These are phyloP conservation scores for Apiotrichum sp. DNA, from an alignment of 1,284 basidiomycete species.

Conservation along the genomic window DNA sequence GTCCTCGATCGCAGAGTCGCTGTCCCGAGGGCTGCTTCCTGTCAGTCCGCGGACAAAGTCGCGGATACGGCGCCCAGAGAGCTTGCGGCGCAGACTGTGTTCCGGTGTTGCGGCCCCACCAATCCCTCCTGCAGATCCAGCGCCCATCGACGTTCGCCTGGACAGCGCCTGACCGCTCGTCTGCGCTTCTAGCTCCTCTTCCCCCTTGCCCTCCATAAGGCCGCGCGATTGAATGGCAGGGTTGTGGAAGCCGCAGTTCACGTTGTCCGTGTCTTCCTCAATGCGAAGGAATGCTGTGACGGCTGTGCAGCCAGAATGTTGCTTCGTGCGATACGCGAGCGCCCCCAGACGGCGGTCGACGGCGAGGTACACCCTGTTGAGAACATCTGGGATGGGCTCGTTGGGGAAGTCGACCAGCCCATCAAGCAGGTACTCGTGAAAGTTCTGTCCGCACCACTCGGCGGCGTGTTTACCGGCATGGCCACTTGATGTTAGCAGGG, in stretches of 20 bases:
- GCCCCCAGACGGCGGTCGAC: constrained; percentile 78
- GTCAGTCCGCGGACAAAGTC: constrained; percentile 46
- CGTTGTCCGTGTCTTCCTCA: constrained; percentile 50
- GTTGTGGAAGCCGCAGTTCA: constrained; percentile 36
- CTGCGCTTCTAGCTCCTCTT: constrained; percentile 44
- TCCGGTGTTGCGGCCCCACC: constrained; percentile 23
- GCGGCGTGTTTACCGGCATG: constrained; percentile 98
- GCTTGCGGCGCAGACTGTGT: constrained; percentile 24
- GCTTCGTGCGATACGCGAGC: constrained; percentile 78
- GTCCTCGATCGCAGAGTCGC: constrained; percentile 26
- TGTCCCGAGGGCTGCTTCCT: constrained; percentile 13
- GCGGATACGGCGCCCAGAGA: constrained; percentile 38
- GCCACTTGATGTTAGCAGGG: constrained; percentile 50
- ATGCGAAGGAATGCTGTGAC: constrained; percentile 96
- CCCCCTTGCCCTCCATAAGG: constrained; percentile 41
- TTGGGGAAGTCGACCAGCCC: constrained; percentile 39
- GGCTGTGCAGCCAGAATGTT: constrained; percentile 94
- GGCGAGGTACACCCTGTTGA: constrained; percentile 88
- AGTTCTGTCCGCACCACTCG: constrained; percentile 96
- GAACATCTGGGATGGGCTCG: constrained; percentile 71
- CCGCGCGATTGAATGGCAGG: constrained; percentile 34
- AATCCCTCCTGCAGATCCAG: constrained; percentile 18
- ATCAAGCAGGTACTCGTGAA: constrained; percentile 63
- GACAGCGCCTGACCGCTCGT: constrained; percentile 17
- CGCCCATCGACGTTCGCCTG: constrained; percentile 29